These are phyloP conservation scores for Wallacemonas rigidus DNA, from an alignment of 208 protist genomes.

Conservation along the genomic window DNA sequence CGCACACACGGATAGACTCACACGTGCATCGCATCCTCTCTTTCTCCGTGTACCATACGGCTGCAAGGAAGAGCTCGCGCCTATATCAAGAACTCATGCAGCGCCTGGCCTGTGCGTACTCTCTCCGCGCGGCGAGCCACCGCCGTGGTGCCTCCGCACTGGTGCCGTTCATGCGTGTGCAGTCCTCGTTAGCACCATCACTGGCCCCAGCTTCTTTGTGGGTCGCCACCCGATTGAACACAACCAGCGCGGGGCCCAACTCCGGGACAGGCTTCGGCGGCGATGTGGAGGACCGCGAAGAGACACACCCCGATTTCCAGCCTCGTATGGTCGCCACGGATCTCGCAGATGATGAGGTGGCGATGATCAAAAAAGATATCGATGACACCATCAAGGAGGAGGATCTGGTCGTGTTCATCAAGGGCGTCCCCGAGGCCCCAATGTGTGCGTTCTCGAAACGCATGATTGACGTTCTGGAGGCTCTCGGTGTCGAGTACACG, in stretches of 20 bases:
- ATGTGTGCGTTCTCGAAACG: constrained; percentile 96
- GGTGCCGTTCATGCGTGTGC: neutral
- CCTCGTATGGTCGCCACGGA: constrained; percentile 67
- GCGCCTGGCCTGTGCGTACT: neutral
- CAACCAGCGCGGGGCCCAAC: neutral
- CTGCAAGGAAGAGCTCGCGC: too few relatives aligned
- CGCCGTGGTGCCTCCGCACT: neutral
- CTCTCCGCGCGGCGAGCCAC: neutral
- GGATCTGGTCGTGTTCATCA: constrained; percentile 96
- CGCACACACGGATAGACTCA: neutral
- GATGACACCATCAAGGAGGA: constrained; percentile 87
- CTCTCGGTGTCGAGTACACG: constrained; percentile 91
- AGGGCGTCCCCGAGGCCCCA: constrained; percentile 94
- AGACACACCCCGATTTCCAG: constrained; percentile 90
- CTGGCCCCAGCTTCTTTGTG: neutral
- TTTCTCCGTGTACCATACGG: too few relatives aligned
- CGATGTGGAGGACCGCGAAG: constrained; percentile 64
- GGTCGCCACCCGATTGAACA: constrained; percentile 4
- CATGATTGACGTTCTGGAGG: constrained; percentile 92
- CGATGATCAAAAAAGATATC: constrained; percentile 90
- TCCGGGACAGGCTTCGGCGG: constrained; percentile 34
- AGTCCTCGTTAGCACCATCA: too few relatives aligned
- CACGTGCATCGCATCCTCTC: too few relatives aligned
- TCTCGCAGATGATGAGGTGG: constrained; percentile 76
- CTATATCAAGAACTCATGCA: neutral